These are phyloP conservation scores for Diaporthe vaccinii DNA, from an alignment of 2,329 filamentous ascomycete genomes.

Conservation along the genomic window DNA sequence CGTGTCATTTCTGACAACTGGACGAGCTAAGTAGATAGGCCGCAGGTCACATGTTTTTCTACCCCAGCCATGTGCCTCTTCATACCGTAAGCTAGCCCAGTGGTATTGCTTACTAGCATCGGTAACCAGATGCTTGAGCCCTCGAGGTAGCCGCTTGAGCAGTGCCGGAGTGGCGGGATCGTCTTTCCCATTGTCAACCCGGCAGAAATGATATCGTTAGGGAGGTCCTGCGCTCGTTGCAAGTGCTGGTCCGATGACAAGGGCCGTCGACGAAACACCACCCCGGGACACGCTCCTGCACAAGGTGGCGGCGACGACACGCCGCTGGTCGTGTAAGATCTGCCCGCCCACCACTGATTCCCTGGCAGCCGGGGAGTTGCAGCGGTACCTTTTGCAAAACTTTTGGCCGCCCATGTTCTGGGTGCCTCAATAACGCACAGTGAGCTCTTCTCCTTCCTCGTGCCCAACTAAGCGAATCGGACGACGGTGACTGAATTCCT, in stretches of 20 bases:
- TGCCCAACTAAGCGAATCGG: background rate
- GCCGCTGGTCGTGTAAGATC: background rate
- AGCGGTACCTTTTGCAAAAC: slow-evolving; percentile 3
- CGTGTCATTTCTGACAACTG: slow-evolving; percentile 32
- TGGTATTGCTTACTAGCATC: background rate
- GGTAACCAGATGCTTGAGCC: background rate
- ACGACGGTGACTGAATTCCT: slow-evolving; percentile 20
- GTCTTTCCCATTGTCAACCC: background rate
- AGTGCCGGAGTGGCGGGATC: background rate
- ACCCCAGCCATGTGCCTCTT: slow-evolving; percentile 12
- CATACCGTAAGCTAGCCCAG: background rate
- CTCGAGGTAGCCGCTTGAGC: background rate
- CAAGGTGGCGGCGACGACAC: background rate
- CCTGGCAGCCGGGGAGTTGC: background rate
- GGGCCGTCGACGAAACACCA: background rate
- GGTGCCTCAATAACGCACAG: background rate
- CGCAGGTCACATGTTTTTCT: slow-evolving; percentile 17
- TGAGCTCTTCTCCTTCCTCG: slow-evolving; percentile 1
- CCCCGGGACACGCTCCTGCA: background rate
- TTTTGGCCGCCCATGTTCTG: background rate
- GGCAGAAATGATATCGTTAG: background rate
- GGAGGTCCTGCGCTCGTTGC: background rate
- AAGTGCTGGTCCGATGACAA: background rate
- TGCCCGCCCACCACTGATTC: background rate
- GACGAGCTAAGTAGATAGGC: slow-evolving; percentile 27